These are phyloP conservation scores for Amanita subjunquillea DNA, from an alignment of 768 basidiomycete species.

Conservation along the genomic window DNA sequence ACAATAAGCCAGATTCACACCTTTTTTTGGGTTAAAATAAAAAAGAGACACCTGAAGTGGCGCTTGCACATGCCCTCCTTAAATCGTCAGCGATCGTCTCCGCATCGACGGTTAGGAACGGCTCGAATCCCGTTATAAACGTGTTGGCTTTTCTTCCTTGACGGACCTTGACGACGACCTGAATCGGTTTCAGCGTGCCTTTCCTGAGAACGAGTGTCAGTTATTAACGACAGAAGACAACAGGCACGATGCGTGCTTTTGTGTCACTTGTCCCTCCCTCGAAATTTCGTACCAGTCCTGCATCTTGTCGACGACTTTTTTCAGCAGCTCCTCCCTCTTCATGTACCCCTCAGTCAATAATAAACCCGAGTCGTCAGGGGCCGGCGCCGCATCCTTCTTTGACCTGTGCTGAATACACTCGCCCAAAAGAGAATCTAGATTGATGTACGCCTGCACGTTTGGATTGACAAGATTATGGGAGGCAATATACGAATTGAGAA, in stretches of 20 bases:
- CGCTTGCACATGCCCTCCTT: constrained; percentile 64
- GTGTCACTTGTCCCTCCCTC: constrained; percentile 43
- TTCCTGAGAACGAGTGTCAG: constrained; percentile 39
- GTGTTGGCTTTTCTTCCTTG: constrained; percentile 70
- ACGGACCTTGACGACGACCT: constrained; percentile 59
- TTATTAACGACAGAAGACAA: neutral
- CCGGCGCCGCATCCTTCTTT: constrained; percentile 12
- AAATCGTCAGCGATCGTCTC: constrained; percentile 75
- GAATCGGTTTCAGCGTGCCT: constrained; percentile 62
- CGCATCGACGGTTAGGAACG: constrained; percentile 53
- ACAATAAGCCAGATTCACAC: neutral
- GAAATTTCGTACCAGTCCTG: constrained; percentile 66
- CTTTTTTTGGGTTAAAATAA: neutral
- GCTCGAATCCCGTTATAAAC: constrained; percentile 70
- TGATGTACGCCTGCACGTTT: constrained; percentile 58
- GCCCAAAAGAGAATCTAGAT: constrained; percentile 43
- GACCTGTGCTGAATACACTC: constrained; percentile 25
- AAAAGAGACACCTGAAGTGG: constrained; percentile 50
- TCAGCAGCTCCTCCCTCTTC: constrained; percentile 55
- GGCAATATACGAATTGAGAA: constrained; percentile 55
- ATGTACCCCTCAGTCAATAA: constrained; percentile 32
- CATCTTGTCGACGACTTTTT: constrained; percentile 52
- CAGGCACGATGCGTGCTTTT: constrained; percentile 38
- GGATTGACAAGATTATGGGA: constrained; percentile 53
- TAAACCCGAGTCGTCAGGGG: constrained; percentile 1